A percentile compares a stretch with the other conserved stretches of the same genome.
These are phyloP conservation scores for Larix kaempferi DNA, from an alignment of 75 land plant species.

Conservation along the genomic window DNA sequence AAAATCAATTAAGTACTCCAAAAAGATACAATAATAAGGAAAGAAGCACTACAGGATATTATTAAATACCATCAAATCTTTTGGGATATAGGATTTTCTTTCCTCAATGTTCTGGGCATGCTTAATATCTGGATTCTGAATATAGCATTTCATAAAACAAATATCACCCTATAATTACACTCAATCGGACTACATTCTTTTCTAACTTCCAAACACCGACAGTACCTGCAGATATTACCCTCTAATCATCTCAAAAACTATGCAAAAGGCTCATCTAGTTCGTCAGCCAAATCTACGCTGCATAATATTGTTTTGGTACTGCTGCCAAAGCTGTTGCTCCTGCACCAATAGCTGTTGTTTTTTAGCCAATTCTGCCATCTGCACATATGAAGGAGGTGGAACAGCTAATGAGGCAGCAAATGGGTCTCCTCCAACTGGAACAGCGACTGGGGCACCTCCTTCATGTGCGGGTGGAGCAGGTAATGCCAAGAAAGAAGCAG, in stretches of 20 bases:
- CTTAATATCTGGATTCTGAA: too few species aligned
- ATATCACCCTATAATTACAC: too few species aligned
- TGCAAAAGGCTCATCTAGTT: neutral
- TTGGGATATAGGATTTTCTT: too few species aligned
- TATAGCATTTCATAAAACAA: too few species aligned
- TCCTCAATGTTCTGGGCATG: too few species aligned
- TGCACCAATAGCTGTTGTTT: constrained; percentile 80
- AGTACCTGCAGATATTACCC: neutral
- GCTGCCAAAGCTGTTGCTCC: constrained; percentile 89
- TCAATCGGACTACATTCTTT: too few species aligned
- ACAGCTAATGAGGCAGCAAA: constrained; percentile 72
- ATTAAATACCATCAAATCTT: too few species aligned
- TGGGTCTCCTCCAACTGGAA: constrained; percentile 51
- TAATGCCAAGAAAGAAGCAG: constrained; percentile 47
- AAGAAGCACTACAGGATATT: too few species aligned
- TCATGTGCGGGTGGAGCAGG: constrained; percentile 27
- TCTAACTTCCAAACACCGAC: too few species aligned
- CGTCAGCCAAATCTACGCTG: constrained; percentile 22
- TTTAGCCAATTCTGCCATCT: constrained; percentile 90
- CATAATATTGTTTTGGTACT: constrained; percentile 73
- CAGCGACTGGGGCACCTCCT: constrained; percentile 7
- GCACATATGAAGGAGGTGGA: constrained; percentile 85
- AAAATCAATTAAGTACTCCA: too few species aligned
- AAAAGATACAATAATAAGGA: too few species aligned
- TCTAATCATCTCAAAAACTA: neutral